Evolutionary conservation across 139 green algal genomes (phyloP).

Genomic region (Desmodesmus armatus): DNA sequence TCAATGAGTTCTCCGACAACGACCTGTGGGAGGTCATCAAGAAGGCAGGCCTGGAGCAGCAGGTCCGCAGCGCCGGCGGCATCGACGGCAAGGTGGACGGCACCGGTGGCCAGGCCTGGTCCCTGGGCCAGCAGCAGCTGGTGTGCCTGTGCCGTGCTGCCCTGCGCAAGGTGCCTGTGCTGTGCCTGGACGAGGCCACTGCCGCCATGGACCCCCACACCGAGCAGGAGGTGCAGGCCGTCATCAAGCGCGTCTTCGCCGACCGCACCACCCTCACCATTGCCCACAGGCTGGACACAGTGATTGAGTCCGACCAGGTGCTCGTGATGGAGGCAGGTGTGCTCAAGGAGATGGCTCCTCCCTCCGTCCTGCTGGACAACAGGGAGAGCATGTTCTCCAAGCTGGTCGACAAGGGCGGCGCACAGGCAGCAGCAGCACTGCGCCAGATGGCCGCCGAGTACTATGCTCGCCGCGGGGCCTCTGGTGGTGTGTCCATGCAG

Average conservation of each 20-base stretch:
- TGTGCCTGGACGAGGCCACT: constrained; percentile 86
- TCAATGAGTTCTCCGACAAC: constrained; percentile 58
- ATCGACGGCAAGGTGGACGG: constrained; percentile 72
- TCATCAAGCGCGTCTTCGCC: constrained; percentile 62
- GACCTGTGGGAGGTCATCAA: constrained; percentile 60
- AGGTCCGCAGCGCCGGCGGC: constrained; percentile 61
- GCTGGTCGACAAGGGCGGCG: constrained; percentile 68
- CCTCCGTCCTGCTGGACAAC: constrained; percentile 61
- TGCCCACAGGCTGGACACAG: constrained; percentile 78
- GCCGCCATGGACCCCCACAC: constrained; percentile 80
- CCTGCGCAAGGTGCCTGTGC: constrained; percentile 68
- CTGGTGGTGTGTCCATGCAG: background rate
- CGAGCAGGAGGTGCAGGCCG: constrained; percentile 76
- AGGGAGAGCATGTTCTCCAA: constrained; percentile 62
- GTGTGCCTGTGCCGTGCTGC: constrained; percentile 81
- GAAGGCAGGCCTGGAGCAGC: constrained; percentile 56
- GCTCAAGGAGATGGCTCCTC: constrained; percentile 68
- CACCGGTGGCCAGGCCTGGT: constrained; percentile 63
- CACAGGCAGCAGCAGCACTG: constrained; percentile 57
- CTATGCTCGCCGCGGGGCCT: constrained; percentile 2
- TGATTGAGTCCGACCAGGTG: constrained; percentile 80
- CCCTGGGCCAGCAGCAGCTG: constrained; percentile 80
- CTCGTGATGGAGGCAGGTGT: constrained; percentile 76
- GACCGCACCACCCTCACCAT: constrained; percentile 79
- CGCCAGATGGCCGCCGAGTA: constrained; percentile 61